Percentiles rank a stretch among this genome's conserved stretches.
phyloP scores from a whole-genome alignment of 768 basidiomycete species.

The Strobilomyces echinocephalus region DNA sequence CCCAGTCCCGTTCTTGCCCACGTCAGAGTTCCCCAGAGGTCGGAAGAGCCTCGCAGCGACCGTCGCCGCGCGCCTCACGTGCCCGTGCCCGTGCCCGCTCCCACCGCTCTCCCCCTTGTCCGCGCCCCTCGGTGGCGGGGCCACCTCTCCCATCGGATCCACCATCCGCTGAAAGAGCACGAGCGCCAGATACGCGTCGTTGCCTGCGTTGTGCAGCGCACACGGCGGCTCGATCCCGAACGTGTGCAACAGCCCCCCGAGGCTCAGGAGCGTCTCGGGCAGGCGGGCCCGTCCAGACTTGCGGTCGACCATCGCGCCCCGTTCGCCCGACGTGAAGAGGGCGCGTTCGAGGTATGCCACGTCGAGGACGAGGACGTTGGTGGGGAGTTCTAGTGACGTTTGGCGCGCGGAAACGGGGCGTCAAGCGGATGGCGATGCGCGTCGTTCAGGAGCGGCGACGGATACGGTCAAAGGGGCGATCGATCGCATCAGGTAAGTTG shows the following conservation, averaged over 20 bases:
- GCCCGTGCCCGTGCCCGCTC: background rate
- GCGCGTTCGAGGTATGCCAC: slow-evolving; percentile 58
- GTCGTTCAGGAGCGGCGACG: too few species aligned
- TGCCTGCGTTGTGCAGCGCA: slow-evolving; percentile 68
- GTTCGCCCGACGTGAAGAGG: slow-evolving; percentile 53
- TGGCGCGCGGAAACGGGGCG: too few species aligned
- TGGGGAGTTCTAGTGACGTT: slow-evolving; percentile 54
- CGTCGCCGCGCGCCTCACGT: slow-evolving; percentile 12
- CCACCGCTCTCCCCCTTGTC: background rate
- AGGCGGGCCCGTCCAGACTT: slow-evolving; percentile 49
- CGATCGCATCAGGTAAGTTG: background rate
- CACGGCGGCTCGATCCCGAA: slow-evolving; percentile 40
- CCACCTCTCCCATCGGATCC: slow-evolving; percentile 41
- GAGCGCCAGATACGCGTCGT: slow-evolving; percentile 69
- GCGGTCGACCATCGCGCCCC: slow-evolving; percentile 59
- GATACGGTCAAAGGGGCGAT: background rate
- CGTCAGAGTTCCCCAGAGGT: background rate
- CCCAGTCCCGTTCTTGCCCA: background rate
- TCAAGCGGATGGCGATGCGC: too few species aligned
- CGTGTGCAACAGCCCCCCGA: slow-evolving; percentile 59
- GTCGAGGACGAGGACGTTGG: slow-evolving; percentile 68
- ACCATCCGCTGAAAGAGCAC: slow-evolving; percentile 66
- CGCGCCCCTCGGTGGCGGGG: background rate
- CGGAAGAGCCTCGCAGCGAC: slow-evolving; percentile 19
- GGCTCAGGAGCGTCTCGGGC: slow-evolving; percentile 53